Percentiles rank a stretch among this genome's conserved stretches.
These are phyloP conservation scores for Lolium perenne DNA, from an alignment of 176 grass and related monocot genomes.

Conservation along the genomic window DNA sequence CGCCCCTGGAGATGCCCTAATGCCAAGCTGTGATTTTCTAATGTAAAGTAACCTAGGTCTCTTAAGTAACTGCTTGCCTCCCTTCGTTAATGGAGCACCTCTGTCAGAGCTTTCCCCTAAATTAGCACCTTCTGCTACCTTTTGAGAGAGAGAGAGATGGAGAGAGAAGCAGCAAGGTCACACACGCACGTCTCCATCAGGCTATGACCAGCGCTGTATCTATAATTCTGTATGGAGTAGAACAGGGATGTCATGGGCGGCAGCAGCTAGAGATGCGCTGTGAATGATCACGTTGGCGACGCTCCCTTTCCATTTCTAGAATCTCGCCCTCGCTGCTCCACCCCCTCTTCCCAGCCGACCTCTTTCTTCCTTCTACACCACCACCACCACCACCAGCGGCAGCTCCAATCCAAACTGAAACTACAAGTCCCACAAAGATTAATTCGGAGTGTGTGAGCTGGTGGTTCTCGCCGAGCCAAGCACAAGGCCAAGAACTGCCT, in stretches of 20 bases:
- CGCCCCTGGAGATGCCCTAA: too few species aligned
- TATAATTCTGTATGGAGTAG: background rate
- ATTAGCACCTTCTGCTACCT: constrained; percentile 19
- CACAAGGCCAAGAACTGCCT: background rate
- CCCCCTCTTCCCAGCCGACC: background rate
- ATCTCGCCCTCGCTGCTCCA: constrained; percentile 19
- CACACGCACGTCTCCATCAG: constrained; percentile 16
- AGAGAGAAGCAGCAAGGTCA: background rate
- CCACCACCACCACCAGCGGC: background rate
- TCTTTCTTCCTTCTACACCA: background rate
- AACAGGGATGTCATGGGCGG: constrained; percentile 25
- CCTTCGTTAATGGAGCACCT: background rate
- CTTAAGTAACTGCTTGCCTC: background rate
- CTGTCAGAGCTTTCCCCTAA: background rate
- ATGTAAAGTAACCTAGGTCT: background rate
- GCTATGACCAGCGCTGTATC: background rate
- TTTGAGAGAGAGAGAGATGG: background rate
- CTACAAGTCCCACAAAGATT: background rate
- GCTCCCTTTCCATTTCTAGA: constrained; percentile 38
- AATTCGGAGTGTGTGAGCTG: background rate
- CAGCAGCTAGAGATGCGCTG: constrained; percentile 23
- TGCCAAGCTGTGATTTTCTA: background rate
- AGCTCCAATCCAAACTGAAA: background rate
- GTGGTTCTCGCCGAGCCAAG: background rate
- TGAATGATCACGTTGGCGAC: constrained; percentile 15